Conservation (phyloP, 2,329 filamentous ascomycete genomes). For the Fusarium redolens region DNA sequence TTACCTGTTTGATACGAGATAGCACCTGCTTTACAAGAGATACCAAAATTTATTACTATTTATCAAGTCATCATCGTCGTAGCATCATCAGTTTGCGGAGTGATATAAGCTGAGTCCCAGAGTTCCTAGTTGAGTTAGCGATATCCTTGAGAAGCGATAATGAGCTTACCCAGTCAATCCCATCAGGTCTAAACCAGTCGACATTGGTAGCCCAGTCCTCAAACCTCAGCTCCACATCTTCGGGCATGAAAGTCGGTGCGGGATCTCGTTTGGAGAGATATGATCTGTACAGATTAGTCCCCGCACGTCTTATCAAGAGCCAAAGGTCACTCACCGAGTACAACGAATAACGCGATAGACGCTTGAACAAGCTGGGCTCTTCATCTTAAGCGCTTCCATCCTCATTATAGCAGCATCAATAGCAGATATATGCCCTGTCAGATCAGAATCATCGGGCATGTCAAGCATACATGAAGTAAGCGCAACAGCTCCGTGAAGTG, state of each 20-base stretch:
- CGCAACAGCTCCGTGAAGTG: background rate
- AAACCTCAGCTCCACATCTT: constrained; percentile 9
- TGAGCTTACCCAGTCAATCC: constrained; percentile 17
- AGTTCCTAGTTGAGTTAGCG: background rate
- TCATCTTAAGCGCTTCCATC: constrained; percentile 13
- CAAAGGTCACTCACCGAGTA: background rate
- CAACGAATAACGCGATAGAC: constrained; percentile 10
- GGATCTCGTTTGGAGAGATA: constrained; percentile 12
- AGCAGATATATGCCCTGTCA: constrained; percentile 1
- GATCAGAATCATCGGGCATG: constrained; percentile 5
- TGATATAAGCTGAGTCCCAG: constrained; percentile 10
- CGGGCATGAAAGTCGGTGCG: background rate
- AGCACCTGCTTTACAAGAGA: background rate
- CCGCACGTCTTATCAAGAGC: no score
- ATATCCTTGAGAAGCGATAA: accelerated
- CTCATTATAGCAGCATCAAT: background rate
- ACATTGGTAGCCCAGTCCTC: constrained; percentile 22
- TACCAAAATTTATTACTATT: background rate
- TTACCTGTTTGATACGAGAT: background rate
- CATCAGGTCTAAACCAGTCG: constrained; percentile 15
- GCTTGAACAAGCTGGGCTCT: constrained; percentile 13
- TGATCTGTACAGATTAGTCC: background rate
- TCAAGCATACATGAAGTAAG: constrained; percentile 13
- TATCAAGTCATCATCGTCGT: background rate
- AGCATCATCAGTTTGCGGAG: constrained; percentile 1